Base-by-base conservation (phyloP, 78 protist species). In the Dictyostelium citrinum region DNA sequence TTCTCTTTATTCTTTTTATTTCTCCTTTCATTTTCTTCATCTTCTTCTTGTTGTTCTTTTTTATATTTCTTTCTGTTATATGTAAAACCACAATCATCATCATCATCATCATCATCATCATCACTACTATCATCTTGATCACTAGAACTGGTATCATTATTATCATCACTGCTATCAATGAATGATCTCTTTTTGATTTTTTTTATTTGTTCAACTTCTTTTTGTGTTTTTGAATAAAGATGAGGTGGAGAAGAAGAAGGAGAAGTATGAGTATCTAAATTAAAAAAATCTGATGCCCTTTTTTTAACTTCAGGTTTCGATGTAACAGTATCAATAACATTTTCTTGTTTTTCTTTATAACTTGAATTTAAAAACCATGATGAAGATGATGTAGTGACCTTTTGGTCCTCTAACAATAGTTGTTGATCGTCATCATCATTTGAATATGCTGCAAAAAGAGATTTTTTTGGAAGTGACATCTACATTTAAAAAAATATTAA, bases 301-400 rank as follows among this genome's bases (percentile, higher is more conserved):
- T 61, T 61, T 61, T 27, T 64, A 20, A 55, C 9, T 12, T 14
- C 24, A 14, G 64, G 16, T 20, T 16, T 20, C 20, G 27, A 55
- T 20, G 27, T 5, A 55, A 20, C 27, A 20, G 16, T 55, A 20
- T 55, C 17, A 20, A 6, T 55, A 14, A 43, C 51, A 10, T 43
- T 10, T 10, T 43, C 14, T 64, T 64, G 14, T 24, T 9, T 64
- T 64, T 64, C 72, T 64, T 64, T 64, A 64, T 27, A 64, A 64
- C 72, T 64, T 64, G 72, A 64, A 64, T 64, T 64, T n/a, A 37
- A 64, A 27, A 64, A 29, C 72, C 72, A 64, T 64, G 72, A 64
- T 5, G 70, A n/a, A 20, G 70, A 7, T 20, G 70, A 0, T 61
- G 35, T 10, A 8, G 72, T 64, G 5, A 10, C n/a, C 33, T 22